Evolutionary conservation across 208 protist genomes (phyloP), one percentile per base, ranked within the genome.

Genomic region (Angomonas desouzai): DNA sequence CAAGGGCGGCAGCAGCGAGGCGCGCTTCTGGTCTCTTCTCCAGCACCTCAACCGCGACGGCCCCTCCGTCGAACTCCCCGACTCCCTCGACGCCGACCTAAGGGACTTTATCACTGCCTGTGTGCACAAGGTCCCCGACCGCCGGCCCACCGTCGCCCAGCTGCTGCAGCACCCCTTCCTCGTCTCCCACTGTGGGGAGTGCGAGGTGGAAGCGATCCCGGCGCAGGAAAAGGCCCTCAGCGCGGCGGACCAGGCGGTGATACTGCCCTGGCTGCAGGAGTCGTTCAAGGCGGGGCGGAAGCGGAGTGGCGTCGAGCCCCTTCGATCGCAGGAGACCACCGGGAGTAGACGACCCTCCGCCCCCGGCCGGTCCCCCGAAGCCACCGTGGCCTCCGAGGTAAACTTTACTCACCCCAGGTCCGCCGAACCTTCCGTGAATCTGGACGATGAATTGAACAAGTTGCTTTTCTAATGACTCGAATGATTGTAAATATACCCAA

Each of bases 21-120:
- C 78, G 1, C 77, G 86, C 33, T 96, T 93, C 65, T 96, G 90
- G 90, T 70, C 81, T 3, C 72, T 96, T 13, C 61, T 96, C 59
- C 81, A 91, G 64, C 90, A 96, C 69, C 69, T 93, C 25, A 84
- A 51, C 71, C 57, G 66, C n/a, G 78, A 82, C 64, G 68, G 67
- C 0, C 77, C 85, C 1, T 85, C 80, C 3, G 70, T 96, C 11
- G 63, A 67, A 53, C 64, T 93, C 20, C 85, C 87, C 1, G 53
- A 66, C 10, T 65, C 72, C 29, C 73, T 91, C 64, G 79, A 89
- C 45, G 25, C 65, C 32, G 64, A 65, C 9, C 62, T 93, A 13
- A 71, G 69, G 0, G 74, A 87, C 49, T 96, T 96, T 59, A 92
- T 96, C 48, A 63, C 58, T 32, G 32, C 49, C 27, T 93, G 90